phyloP scores from a whole-genome alignment of 2,329 filamentous ascomycete species.

The Trichophaea hybrida region DNA sequence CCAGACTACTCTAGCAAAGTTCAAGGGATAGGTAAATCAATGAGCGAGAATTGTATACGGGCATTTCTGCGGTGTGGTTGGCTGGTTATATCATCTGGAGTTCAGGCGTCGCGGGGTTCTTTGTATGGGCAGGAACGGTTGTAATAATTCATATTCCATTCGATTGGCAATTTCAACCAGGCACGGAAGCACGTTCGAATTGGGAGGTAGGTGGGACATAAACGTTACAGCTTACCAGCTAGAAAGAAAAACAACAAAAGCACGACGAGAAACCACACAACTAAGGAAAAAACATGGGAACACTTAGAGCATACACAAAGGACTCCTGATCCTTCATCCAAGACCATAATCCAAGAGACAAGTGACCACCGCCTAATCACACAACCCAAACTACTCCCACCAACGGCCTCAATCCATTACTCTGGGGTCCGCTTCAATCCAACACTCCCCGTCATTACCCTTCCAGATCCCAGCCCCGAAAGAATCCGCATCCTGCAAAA shows the following conservation, averaged over 20 bases:
- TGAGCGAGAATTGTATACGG: neutral
- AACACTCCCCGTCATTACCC: neutral
- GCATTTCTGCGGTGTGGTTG: neutral
- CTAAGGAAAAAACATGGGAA: neutral
- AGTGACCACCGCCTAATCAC: neutral
- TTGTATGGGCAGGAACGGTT: neutral
- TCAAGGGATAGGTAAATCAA: conserved; percentile 10
- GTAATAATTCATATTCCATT: neutral
- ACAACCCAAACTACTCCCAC: neutral
- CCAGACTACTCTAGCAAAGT: conserved; percentile 17
- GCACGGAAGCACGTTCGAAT: neutral
- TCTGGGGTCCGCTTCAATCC: neutral
- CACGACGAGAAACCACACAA: neutral
- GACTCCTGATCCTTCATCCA: conserved; percentile 4
- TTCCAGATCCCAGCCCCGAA: neutral
- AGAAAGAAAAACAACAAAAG: neutral
- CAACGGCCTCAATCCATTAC: neutral
- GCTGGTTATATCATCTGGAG: neutral
- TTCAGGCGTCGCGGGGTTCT: neutral
- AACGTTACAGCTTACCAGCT: neutral
- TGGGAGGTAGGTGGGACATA: neutral
- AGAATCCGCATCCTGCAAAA: neutral
- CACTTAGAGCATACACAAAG: neutral
- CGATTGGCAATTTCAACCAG: neutral
- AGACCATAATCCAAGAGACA: conserved; percentile 4